Base-by-base conservation (phyloP, 2,329 filamentous ascomycete species). In the Aspergillus caelatus region DNA sequence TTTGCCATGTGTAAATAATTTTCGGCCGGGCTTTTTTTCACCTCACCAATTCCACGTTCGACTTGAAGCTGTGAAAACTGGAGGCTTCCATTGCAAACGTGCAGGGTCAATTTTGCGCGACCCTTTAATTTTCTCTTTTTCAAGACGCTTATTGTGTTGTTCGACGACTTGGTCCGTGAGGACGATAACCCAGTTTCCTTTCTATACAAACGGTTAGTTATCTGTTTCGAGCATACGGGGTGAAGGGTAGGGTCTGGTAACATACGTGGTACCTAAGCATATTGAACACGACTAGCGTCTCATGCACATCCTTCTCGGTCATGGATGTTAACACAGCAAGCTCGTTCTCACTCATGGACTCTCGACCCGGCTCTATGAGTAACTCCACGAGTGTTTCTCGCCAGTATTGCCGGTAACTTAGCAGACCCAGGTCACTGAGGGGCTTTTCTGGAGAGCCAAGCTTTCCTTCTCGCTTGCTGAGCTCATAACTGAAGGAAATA, bases 371-470 rank as follows among this genome's bases (percentile, higher is more conserved):
- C 56, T 90, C 89, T 54, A 96, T 81, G n/a, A 99, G 83, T 16
- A 96, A 77, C 64, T 97, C 94, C 5, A 98, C 86, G 41, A 99
- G 92, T 56, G 93, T 93, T 77, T 99, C 95, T 34, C 94, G 93
- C 95, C 95, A 99, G 80, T 97, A 99, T 68, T 97, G 94, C 57
- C 95, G 89, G 78, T 99, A 99, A 71, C 94, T 94, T 32, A 99
- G 83, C 21, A 99, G 84, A 67, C 95, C 95, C 62, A 99, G 78
- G 85, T 99, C 95, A 41, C 92, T 96, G 2, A 99, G 86, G 0
- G 95, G 95, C 78, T 99, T 99, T 77, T 99, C 95, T 0, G 95
- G 96, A 10, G 93, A 97, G 2, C 96, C 96, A 8, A 97, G 87
- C 79, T 97, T 98, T 70, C 90, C 91, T 80, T 99, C 96, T 63